Evolutionary conservation across 2,329 filamentous ascomycete genomes (phyloP).

Genomic region (Fusarium sp.): DNA sequence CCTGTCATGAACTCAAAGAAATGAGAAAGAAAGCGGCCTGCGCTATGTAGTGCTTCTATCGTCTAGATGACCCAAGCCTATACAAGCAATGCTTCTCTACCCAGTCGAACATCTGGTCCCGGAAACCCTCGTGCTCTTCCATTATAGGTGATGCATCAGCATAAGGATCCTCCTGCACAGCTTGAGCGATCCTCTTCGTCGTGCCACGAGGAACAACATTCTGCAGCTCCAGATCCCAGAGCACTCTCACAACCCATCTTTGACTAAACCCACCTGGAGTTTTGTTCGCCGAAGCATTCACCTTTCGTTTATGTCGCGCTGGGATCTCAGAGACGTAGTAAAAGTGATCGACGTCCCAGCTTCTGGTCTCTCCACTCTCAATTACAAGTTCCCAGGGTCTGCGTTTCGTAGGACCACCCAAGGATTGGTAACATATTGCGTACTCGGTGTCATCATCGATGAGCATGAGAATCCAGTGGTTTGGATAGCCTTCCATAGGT

Average conservation of each 20-base stretch:
- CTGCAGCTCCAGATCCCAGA: constrained; percentile 6
- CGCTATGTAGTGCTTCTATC: background rate
- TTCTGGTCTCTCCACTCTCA: background rate
- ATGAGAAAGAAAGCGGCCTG: background rate
- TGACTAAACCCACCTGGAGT: background rate
- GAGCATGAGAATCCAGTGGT: constrained; percentile 13
- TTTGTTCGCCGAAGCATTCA: background rate
- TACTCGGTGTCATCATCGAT: background rate
- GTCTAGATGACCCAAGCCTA: background rate
- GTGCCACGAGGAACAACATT: background rate
- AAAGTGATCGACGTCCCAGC: background rate
- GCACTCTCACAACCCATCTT: constrained; percentile 1
- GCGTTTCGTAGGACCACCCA: background rate
- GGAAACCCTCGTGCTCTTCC: background rate
- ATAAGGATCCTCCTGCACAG: background rate
- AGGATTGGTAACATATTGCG: background rate
- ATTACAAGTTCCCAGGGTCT: background rate
- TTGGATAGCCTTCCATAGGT: background rate
- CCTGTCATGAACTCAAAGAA: background rate
- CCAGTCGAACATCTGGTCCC: background rate
- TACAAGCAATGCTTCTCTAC: background rate
- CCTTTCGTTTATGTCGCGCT: background rate
- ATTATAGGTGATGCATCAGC: background rate
- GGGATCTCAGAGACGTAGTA: background rate
- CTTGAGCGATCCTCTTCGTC: background rate